Evolutionary conservation across 2,329 filamentous ascomycete genomes (phyloP), one percentile per base, ranked within the genome.

Genomic region (Elsinoe arachidis): DNA sequence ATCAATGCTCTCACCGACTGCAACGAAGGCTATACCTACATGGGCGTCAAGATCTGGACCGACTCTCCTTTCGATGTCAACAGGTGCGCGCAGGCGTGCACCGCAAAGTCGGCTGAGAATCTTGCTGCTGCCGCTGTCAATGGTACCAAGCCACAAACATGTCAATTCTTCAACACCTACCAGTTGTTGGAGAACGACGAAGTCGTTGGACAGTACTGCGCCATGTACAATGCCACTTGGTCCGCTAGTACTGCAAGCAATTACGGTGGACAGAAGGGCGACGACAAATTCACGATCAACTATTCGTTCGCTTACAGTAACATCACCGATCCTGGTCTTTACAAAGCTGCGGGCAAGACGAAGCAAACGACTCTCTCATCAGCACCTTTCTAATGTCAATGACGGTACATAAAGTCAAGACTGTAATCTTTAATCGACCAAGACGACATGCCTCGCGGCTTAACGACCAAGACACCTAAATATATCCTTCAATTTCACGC

Each of bases 151-250:
- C 35, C 47, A 38, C 55, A 63, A 62, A 69, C 63, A 10, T 71
- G 68, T 65, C 63, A 64, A 44, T 70, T 68, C 61, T 66, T 66
- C 62, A 70, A 69, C 58, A 67, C 68, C 2, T 70, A 70, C 59
- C 55, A 68, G 12, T 58, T 69, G 15, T 58, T 63, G 33, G 65
- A 65, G 51, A 63, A 68, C 53, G 58, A 59, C 1, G 56, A 57
- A 1, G 38, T 61, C 3, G 35, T 61, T 3, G 61, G 62, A 3
- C 66, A 70, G 54, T 66, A 66, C 61, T 69, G 67, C 57, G 51
- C 63, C 5, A 51, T 65, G 23, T 67, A 66, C 60, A 62, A 55
- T 41, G 51, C 63, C 57, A 59, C 58, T 17, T 64, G 64, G 65
- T 44, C 61, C 9, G 51, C 30, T 19, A 55, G 17, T 19, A 66